These are phyloP conservation scores for Teunomyces cretensis DNA, from an alignment of 805 yeast genomes.

Conservation along the genomic window DNA sequence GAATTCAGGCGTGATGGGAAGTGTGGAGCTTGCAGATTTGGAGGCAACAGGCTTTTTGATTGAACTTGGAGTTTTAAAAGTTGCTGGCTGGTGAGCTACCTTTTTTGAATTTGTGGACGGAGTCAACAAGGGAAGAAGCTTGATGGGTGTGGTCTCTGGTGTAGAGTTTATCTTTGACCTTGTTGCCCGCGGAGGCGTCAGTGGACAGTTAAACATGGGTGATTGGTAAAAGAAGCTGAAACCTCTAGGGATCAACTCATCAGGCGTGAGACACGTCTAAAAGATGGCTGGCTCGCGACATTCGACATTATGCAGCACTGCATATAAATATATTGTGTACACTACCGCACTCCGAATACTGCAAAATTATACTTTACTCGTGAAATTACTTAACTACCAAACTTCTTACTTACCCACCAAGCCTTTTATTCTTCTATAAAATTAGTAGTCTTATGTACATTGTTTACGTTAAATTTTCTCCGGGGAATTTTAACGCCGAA, in stretches of 20 bases:
- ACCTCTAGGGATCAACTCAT: neutral
- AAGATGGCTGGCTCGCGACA: constrained; percentile 5
- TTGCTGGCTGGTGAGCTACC: neutral
- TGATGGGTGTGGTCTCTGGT: constrained; percentile 1
- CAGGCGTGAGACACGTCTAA: constrained; percentile 1
- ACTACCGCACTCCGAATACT: neutral
- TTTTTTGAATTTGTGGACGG: constrained; percentile 3
- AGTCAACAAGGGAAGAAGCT: neutral
- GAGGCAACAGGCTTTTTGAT: neutral
- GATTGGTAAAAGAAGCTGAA: neutral
- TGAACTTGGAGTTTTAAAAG: constrained; percentile 2
- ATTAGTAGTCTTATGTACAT: constrained; percentile 1
- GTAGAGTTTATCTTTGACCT: neutral
- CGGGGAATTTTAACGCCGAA: constrained; percentile 19
- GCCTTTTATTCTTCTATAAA: neutral
- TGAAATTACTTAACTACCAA: too few relatives aligned
- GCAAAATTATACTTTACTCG: neutral
- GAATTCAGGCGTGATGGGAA: constrained; percentile 28
- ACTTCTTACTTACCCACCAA: too few relatives aligned
- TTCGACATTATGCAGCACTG: neutral
- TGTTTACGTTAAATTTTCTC: constrained; percentile 26
- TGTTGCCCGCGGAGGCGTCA: constrained; percentile 4
- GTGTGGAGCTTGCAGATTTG: neutral
- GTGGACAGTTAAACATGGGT: constrained; percentile 3
- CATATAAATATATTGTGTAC: neutral